phyloP scores from a whole-genome alignment of 495 filamentous ascomycete species.

The Xylaria telfairii region DNA sequence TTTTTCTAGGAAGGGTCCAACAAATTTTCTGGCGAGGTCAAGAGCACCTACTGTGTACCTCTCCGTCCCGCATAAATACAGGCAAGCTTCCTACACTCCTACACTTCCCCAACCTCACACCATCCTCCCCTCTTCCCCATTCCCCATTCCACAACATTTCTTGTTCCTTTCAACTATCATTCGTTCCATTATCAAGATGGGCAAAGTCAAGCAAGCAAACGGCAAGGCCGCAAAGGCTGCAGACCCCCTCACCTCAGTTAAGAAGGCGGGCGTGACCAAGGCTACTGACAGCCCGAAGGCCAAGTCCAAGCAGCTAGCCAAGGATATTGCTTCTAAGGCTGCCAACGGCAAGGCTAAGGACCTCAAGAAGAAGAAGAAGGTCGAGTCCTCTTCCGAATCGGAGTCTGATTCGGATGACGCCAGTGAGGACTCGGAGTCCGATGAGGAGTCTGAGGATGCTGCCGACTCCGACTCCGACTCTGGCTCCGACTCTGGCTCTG shows the following conservation, averaged over 20 bases:
- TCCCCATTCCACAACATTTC: constrained; percentile 10
- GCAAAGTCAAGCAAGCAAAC: constrained; percentile 61
- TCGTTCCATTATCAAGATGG: constrained; percentile 51
- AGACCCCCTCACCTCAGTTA: constrained; percentile 45
- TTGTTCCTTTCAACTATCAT: constrained; percentile 31
- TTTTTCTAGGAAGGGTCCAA: constrained; percentile 26
- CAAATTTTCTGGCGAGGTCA: constrained; percentile 34
- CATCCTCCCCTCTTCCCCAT: constrained; percentile 11
- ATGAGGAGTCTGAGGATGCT: constrained; percentile 43
- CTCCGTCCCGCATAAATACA: constrained; percentile 12
- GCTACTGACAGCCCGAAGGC: constrained; percentile 49
- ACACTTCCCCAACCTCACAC: constrained; percentile 23
- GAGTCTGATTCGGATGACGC: constrained; percentile 39
- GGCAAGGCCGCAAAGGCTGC: constrained; percentile 46
- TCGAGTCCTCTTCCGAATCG: constrained; percentile 48
- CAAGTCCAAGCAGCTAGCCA: constrained; percentile 61
- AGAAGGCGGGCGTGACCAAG: constrained; percentile 52
- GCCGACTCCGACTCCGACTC: constrained; percentile 29
- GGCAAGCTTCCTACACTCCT: constrained; percentile 12
- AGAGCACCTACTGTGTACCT: background rate
- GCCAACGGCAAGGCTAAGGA: constrained; percentile 49
- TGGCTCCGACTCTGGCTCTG: constrained; percentile 47
- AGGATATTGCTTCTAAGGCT: constrained; percentile 52
- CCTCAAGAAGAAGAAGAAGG: constrained; percentile 60
- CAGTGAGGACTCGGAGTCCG: constrained; percentile 31